Evolutionary conservation across 176 grass and related monocot species (phyloP).

Genomic region (Aegilops longissima): DNA sequence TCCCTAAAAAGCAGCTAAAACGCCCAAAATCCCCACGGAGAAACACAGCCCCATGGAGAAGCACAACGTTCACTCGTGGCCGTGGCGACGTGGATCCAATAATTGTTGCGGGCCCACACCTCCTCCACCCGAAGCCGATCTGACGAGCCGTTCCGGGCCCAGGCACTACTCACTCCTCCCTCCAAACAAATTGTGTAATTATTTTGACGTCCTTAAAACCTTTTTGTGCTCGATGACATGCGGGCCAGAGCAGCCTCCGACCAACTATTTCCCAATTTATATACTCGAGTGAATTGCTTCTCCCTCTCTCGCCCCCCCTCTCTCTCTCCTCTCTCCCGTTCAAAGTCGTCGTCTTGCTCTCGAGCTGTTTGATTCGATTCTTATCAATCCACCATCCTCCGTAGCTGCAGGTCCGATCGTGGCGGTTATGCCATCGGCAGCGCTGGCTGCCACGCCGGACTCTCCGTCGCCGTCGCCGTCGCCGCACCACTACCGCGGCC

Average conservation of each 20-base stretch:
- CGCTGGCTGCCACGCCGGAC: conserved; percentile 21
- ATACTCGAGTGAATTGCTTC: conserved; percentile 17
- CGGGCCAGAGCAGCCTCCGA: neutral
- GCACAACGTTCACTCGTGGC: neutral
- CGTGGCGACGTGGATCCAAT: conserved; percentile 43
- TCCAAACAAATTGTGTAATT: neutral
- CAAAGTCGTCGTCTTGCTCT: neutral
- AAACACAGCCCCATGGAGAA: too few species aligned
- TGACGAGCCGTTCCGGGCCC: conserved; percentile 29
- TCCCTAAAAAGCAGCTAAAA: too few species aligned
- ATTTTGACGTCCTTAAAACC: neutral
- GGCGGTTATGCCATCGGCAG: conserved; percentile 30
- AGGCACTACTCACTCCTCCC: conserved; percentile 13
- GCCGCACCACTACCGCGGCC: neutral
- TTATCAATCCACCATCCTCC: conserved; percentile 8
- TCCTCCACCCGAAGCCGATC: conserved; percentile 2
- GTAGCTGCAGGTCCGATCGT: neutral
- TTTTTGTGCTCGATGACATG: neutral
- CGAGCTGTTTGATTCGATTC: conserved; percentile 25
- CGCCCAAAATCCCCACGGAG: too few species aligned
- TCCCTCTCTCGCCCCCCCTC: neutral
- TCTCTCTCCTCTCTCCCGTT: neutral
- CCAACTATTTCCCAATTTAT: conserved; percentile 13
- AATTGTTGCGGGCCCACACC: conserved; percentile 35
- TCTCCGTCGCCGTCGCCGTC: neutral